Evolutionary conservation across 2,329 filamentous ascomycete species (phyloP).

Genomic region (Fusarium compactum): DNA sequence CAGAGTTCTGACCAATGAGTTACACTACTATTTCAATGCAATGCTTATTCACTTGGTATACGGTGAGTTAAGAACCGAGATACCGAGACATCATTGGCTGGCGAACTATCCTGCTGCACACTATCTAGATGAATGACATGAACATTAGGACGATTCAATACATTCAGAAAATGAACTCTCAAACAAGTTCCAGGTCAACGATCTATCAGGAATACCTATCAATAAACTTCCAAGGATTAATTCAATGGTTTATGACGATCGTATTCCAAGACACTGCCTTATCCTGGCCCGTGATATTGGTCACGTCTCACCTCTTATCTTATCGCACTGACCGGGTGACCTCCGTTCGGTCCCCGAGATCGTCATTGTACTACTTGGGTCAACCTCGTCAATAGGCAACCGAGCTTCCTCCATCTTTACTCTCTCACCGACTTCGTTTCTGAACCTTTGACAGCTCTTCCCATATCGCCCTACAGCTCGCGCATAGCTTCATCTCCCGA

Average conservation of each 20-base stretch:
- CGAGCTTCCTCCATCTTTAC: slow-evolving; percentile 10
- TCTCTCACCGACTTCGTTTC: slow-evolving; percentile 5
- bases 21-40: not conserved
- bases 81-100: not conserved
- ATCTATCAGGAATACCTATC: not conserved
- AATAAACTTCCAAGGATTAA: not conserved
- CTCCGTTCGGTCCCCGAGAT: slow-evolving; percentile 29
- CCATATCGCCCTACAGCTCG: slow-evolving; percentile 13
- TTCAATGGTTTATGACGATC: not conserved
- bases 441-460: not conserved
- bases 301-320: slow-evolving; percentile 34
- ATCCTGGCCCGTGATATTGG: slow-evolving; percentile 5
- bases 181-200: not conserved
- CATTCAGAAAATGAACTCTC: not conserved
- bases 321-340: slow-evolving; percentile 40
- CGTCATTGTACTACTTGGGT: slow-evolving; percentile 26
- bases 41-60: not conserved
- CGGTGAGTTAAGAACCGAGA: not conserved
- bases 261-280: not conserved
- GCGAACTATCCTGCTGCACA: not conserved
- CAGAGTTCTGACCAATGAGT: not conserved
- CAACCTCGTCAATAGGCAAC: slow-evolving; percentile 21
- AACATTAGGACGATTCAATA: not conserved
- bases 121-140: not conserved
- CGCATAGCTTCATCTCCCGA: slow-evolving; percentile 11